Base-by-base conservation (phyloP, 2,329 filamentous ascomycete genomes). In the Sporothrix sp. region DNA sequence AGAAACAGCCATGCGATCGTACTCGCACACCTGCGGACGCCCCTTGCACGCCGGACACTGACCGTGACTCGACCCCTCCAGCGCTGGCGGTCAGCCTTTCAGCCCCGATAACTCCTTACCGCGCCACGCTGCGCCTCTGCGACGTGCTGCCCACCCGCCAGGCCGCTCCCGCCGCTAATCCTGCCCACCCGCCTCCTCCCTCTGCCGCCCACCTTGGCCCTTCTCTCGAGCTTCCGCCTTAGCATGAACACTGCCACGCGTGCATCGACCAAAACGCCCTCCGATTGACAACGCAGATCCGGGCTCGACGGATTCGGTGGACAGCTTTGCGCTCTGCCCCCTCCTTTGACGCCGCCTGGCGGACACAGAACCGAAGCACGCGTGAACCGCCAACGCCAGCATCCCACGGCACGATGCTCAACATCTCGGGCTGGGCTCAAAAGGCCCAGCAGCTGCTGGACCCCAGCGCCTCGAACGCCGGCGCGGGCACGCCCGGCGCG, bases 381-480 rank as follows among this genome's bases (percentile, higher is more conserved):
- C 16, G 23, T 21, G 16, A 32, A 48, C 10, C 33, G 21, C 33
- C n/a, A 8, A 7, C 16, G n/a, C n/a, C n/a, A n/a, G n/a, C n/a
- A n/a, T 18, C 23, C n/a, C 18, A n/a, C 27, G 30, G 16, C 40
- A 52, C 7, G 3, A 81, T 80, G 76, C 75, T 80, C 68, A 78
- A 75, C 66, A 65, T 81, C 57, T 74, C 85, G 61, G 91, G 79
- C 68, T 83, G 97, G 67, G 89, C 96, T 62, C 89, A 95, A 69
- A 95, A 91, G 78, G 90, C 90, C 59, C 89, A 95, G 75, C 87
- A 90, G 70, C 76, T 95, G 69, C 94, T 96, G 71, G 91, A 96
- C 68, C 87, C 89, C 49, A 85, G 58, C 82, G 88, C 65, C 82
- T 16, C 47, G 20, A 18, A 33, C 9, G 32, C 21, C 48, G 28